Percentiles rank a stretch among this genome's conserved stretches.
phyloP scores from a whole-genome alignment of 2,329 filamentous ascomycete species.

The Penicillium sp. region DNA sequence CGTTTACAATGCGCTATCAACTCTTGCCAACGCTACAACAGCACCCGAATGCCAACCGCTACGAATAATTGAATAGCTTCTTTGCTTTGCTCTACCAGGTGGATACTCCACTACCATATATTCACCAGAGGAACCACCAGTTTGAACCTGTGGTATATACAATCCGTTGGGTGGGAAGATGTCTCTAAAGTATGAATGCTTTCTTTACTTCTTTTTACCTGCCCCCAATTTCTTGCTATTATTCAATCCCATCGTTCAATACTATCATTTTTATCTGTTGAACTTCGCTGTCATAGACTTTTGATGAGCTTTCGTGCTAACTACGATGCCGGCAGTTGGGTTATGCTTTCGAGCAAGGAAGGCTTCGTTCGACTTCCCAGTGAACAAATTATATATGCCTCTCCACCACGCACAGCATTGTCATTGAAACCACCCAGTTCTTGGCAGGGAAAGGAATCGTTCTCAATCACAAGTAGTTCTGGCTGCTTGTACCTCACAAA shows the following conservation, averaged over 20 bases:
- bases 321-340: constrained; percentile 61
- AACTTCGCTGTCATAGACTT: not conserved
- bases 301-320: constrained; percentile 14
- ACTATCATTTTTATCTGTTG: not conserved
- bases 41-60: not conserved
- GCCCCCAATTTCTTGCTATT: not conserved
- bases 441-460: constrained; percentile 59
- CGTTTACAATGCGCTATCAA: constrained; percentile 12
- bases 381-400: constrained; percentile 77
- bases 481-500: constrained; percentile 80
- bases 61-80: not conserved
- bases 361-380: constrained; percentile 80
- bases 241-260: constrained; percentile 1
- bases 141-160: not conserved
- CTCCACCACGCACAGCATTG: constrained; percentile 73
- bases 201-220: constrained; percentile 9
- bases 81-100: not conserved
- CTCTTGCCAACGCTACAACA: constrained; percentile 2
- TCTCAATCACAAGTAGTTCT: constrained; percentile 68
- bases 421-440: constrained; percentile 68
- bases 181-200: constrained; percentile 39
- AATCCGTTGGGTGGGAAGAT: constrained; percentile 21
- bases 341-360: constrained; percentile 73
- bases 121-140: not conserved
- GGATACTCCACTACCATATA: not conserved